phyloP scores from a whole-genome alignment of 2,329 filamentous ascomycete species.

The Xylaria polymorpha region DNA sequence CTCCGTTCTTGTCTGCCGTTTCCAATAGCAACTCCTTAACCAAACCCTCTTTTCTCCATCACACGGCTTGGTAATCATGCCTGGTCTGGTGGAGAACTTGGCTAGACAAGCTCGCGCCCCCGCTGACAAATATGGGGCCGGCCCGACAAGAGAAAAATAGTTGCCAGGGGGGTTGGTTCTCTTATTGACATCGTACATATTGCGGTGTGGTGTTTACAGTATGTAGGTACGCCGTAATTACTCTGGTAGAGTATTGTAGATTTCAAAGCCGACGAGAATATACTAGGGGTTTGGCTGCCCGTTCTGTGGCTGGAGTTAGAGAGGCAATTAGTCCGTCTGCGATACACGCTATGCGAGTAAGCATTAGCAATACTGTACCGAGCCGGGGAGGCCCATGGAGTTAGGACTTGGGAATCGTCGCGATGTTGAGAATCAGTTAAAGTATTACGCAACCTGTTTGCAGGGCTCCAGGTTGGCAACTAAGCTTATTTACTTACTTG shows the following conservation, averaged over 20 bases:
- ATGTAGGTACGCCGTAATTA: too few relatives aligned
- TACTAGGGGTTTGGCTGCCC: neutral
- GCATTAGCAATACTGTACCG: neutral
- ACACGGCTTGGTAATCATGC: conserved; percentile 20
- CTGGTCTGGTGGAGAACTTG: neutral
- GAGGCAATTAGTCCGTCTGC: neutral
- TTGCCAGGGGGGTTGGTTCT: neutral
- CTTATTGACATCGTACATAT: conserved; percentile 4
- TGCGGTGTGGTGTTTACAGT: neutral
- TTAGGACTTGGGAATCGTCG: neutral
- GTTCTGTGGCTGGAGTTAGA: neutral
- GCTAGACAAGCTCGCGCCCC: neutral
- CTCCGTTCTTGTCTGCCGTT: neutral
- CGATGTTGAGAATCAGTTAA: conserved; percentile 12
- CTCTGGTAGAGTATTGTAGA: too few relatives aligned
- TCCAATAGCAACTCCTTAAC: neutral
- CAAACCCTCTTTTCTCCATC: neutral
- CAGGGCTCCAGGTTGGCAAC: neutral
- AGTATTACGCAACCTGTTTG: conserved; percentile 18
- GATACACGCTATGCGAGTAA: neutral
- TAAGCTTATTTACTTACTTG: too few relatives aligned
- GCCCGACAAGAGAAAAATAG: neutral
- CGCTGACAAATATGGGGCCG: conserved; percentile 34
- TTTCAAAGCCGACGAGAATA: neutral
- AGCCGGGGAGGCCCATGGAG: neutral